These are phyloP conservation scores for Thymus quinquecostatus DNA, from an alignment of 257 asterid species.

Conservation along the genomic window DNA sequence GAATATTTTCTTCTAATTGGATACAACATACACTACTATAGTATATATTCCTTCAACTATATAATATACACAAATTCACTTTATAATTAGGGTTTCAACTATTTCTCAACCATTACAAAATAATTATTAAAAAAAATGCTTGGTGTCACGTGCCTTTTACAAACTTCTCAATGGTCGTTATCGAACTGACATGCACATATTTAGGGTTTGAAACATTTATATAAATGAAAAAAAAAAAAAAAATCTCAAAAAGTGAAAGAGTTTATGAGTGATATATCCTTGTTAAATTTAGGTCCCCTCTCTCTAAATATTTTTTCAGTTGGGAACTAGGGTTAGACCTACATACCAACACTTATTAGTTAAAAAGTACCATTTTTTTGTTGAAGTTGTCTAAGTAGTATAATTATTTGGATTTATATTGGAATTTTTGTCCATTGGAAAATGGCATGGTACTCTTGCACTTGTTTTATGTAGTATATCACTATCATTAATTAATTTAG, in stretches of 20 bases:
- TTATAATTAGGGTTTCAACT: neutral
- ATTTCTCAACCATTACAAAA: neutral
- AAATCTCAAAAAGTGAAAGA: neutral
- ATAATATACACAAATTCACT: neutral
- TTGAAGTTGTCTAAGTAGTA: no score
- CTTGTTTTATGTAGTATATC: no score
- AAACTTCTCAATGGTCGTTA: conserved; percentile 1
- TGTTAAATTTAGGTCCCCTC: conserved; percentile 1
- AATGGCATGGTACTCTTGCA: no score
- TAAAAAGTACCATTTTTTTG: neutral
- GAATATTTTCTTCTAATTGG: conserved; percentile 7
- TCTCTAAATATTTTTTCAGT: neutral
- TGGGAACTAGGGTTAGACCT: neutral
- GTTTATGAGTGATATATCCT: no score
- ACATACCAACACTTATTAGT: neutral
- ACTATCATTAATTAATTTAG: no score
- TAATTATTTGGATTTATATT: no score
- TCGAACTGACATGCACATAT: neutral
- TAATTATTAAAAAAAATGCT: neutral
- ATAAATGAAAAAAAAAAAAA: no score
- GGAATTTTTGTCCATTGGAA: no score
- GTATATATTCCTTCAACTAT: neutral
- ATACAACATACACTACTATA: neutral
- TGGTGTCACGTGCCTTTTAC: conserved; percentile 3
- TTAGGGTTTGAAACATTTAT: neutral